Conservation (phyloP, 495 filamentous ascomycete genomes). For the Cryomyces minteri region DNA sequence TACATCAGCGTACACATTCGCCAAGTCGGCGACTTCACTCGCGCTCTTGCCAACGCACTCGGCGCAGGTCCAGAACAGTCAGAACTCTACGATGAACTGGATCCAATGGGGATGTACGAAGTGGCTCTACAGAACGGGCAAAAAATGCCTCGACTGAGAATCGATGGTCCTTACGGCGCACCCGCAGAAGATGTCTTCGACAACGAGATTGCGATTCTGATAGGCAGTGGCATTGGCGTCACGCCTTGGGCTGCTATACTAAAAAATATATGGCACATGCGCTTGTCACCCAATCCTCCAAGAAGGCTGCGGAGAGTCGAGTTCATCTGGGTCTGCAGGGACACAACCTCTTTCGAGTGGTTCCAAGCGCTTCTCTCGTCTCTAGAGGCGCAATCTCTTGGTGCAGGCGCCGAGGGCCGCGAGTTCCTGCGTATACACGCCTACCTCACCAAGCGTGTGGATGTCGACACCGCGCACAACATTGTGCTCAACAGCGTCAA, state of each 20-base stretch:
- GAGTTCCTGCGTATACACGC: constrained; percentile 98
- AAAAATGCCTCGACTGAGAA: constrained; percentile 68
- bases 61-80: constrained; percentile 73
- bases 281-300: constrained; percentile 68
- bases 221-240: constrained; percentile 94
- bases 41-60: constrained; percentile 72
- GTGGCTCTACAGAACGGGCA: constrained; percentile 88
- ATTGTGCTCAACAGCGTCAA: constrained; percentile 94
- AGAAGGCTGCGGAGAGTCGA: constrained; percentile 83
- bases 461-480: constrained; percentile 82
- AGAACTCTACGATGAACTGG: constrained; percentile 72
- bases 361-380: constrained; percentile 87
- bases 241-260: constrained; percentile 95
- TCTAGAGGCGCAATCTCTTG: constrained; percentile 69
- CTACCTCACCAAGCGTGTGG: constrained; percentile 86
- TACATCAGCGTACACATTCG: constrained; percentile 90
- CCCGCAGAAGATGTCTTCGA: constrained; percentile 96
- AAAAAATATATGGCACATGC: constrained; percentile 97
- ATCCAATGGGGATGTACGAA: constrained; percentile 95
- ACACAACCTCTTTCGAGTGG: constrained; percentile 95
- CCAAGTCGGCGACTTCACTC: constrained; percentile 93
- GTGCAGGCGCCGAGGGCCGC: constrained; percentile 38
- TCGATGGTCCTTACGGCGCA: constrained; percentile 93
- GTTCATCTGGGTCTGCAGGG: constrained; percentile 98
- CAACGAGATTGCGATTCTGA: constrained; percentile 93